Percentiles rank a stretch among this genome's conserved stretches.
Evolutionary conservation across 1,139 yeast genomes (phyloP).

Genomic region (Tardiomyces digboiensis): DNA sequence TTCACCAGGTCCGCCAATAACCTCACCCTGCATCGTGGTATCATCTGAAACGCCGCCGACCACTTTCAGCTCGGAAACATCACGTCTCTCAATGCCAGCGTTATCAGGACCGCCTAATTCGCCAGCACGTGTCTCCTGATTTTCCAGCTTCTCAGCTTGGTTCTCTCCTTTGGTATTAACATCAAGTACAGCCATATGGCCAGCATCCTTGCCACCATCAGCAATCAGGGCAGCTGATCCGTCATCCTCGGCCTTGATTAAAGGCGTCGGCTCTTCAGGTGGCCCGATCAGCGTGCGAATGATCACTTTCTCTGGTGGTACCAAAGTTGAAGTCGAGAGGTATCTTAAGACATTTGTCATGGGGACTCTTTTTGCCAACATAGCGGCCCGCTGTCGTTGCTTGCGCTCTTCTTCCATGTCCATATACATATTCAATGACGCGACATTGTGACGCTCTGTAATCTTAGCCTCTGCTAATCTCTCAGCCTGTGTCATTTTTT

Average conservation of each 20-base stretch:
- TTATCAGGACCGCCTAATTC: too few species aligned
- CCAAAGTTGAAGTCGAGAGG: constrained; percentile 27
- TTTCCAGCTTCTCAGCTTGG: too few species aligned
- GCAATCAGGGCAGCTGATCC: too few species aligned
- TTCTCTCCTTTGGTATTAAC: too few species aligned
- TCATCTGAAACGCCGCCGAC: too few species aligned
- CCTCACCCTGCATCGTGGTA: too few species aligned
- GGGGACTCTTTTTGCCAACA: constrained; percentile 53
- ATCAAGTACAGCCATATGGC: too few species aligned
- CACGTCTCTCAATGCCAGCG: too few species aligned
- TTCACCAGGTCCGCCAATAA: too few species aligned
- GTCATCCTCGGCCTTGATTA: constrained; percentile 12
- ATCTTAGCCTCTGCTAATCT: constrained; percentile 74
- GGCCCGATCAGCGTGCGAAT: constrained; percentile 1
- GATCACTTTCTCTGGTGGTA: background rate
- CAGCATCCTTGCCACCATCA: too few species aligned
- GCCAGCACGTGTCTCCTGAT: too few species aligned
- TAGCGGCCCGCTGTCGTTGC: constrained; percentile 62
- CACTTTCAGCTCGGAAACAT: too few species aligned
- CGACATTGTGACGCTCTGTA: constrained; percentile 69
- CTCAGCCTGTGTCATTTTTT: constrained; percentile 71
- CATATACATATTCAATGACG: constrained; percentile 64
- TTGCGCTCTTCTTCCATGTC: constrained; percentile 82
- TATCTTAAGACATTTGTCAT: constrained; percentile 48
- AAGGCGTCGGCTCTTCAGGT: background rate